Conservation (phyloP, 192 early-diverging fungal species). For the Geranomyces variabilis region DNA sequence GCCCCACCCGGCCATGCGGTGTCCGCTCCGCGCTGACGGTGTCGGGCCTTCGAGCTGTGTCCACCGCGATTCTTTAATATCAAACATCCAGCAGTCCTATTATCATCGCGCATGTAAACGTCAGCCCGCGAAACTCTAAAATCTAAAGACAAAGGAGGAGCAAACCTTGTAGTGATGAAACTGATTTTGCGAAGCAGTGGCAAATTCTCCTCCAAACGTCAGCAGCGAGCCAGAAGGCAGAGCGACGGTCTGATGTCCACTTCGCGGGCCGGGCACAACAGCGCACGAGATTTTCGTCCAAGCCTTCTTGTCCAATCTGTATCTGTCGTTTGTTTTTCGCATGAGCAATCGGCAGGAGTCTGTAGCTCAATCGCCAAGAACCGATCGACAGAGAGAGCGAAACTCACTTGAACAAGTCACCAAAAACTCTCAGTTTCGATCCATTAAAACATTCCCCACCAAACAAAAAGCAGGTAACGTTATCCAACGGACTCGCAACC, state of each 20-base stretch:
- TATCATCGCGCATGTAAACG: background rate
- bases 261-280: slow-evolving; percentile 69
- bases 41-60: slow-evolving; percentile 64
- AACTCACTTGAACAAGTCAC: slow-evolving; percentile 62
- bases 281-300: slow-evolving; percentile 69
- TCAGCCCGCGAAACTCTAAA: too few relatives aligned
- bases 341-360: background rate
- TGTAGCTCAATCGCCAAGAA: background rate
- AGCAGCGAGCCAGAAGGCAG: slow-evolving; percentile 64
- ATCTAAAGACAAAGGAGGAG: too few relatives aligned
- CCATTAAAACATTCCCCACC: slow-evolving; percentile 73
- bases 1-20: slow-evolving; percentile 42
- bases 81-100: slow-evolving; percentile 77
- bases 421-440: slow-evolving; percentile 58
- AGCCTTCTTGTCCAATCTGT: slow-evolving; percentile 73
- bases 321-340: slow-evolving; percentile 22
- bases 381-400: too few relatives aligned
- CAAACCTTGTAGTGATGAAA: slow-evolving; percentile 34
- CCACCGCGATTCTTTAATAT: slow-evolving; percentile 69
- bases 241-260: slow-evolving; percentile 68
- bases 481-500: slow-evolving; percentile 63
- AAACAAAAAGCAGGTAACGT: slow-evolving; percentile 65
- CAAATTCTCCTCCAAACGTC: slow-evolving; percentile 61
- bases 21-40: slow-evolving; percentile 30
- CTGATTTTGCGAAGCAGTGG: slow-evolving; percentile 22